These are phyloP conservation scores for Pichia phayaonensis DNA, from an alignment of 805 yeast genomes.

Conservation along the genomic window DNA sequence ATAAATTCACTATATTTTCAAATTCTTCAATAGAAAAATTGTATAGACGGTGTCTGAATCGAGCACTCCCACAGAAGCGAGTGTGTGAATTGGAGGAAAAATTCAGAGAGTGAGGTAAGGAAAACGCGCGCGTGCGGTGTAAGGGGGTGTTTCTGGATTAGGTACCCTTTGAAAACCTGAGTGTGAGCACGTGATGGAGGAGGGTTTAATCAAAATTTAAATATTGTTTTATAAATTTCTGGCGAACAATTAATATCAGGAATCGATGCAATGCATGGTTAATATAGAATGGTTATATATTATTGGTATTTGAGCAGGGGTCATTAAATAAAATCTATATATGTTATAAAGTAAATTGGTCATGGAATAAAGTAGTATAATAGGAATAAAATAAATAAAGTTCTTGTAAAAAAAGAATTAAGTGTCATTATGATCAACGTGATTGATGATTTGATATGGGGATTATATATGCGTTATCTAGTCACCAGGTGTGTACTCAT, in stretches of 20 bases:
- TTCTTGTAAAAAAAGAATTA: no score
- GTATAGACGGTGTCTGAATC: background rate
- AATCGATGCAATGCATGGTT: no score
- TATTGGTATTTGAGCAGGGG: background rate
- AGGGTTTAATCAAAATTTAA: background rate
- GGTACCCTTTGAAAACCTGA: background rate
- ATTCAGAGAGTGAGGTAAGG: background rate
- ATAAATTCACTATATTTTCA: background rate
- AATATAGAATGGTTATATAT: no score
- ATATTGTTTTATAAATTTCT: no score
- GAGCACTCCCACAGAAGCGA: background rate
- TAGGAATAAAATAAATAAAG: background rate
- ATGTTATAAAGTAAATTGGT: background rate
- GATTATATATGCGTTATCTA: no score
- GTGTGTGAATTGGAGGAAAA: background rate
- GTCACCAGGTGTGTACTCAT: no score
- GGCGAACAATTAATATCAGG: no score
- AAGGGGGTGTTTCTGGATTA: background rate
- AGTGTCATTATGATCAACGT: no score
- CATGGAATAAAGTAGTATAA: background rate
- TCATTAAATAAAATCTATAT: background rate
- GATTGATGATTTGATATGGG: no score
- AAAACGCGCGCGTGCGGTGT: background rate
- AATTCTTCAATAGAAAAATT: background rate
- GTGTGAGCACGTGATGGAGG: background rate